A percentile compares a stretch with the other conserved stretches of the same genome.
phyloP scores from a whole-genome alignment of 768 basidiomycete genomes.

The Collybia sordida region DNA sequence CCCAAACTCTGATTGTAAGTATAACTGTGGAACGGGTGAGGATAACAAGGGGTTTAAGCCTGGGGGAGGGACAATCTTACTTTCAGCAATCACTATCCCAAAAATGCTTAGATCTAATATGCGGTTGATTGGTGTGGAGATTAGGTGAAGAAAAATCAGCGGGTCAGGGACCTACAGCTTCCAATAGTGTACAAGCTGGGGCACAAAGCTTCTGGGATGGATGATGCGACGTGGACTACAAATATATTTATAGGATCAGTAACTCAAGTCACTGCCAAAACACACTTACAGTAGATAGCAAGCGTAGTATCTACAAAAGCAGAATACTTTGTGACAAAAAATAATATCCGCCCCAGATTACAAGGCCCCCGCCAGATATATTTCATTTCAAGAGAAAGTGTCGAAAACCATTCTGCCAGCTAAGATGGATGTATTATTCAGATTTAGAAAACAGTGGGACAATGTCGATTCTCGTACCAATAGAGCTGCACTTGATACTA shows the following conservation, averaged over 20 bases:
- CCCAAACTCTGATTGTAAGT: conserved; percentile 2
- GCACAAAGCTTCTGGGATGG: not conserved
- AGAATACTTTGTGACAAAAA: not conserved
- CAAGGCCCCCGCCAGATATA: not conserved
- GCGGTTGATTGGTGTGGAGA: no score
- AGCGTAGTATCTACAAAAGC: not conserved
- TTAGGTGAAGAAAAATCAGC: no score
- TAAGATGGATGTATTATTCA: not conserved
- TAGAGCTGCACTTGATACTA: not conserved
- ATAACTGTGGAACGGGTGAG: not conserved
- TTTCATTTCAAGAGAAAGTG: not conserved
- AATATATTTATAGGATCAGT: not conserved
- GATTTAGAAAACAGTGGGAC: not conserved
- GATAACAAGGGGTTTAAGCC: not conserved
- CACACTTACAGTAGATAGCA: not conserved
- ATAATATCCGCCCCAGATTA: not conserved
- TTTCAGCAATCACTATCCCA: conserved; percentile 1
- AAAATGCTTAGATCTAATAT: not conserved
- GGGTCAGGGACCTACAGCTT: no score
- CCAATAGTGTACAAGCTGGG: no score
- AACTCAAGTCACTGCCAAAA: not conserved
- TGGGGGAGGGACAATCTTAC: not conserved
- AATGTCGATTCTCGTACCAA: not conserved
- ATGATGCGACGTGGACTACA: not conserved
- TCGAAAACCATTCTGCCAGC: not conserved